A percentile compares a stretch with the other conserved stretches of the same genome.
These are phyloP conservation scores for Amoeboaphelidium protococcarum DNA, from an alignment of 371 early-diverging fungal genomes.

Conservation along the genomic window DNA sequence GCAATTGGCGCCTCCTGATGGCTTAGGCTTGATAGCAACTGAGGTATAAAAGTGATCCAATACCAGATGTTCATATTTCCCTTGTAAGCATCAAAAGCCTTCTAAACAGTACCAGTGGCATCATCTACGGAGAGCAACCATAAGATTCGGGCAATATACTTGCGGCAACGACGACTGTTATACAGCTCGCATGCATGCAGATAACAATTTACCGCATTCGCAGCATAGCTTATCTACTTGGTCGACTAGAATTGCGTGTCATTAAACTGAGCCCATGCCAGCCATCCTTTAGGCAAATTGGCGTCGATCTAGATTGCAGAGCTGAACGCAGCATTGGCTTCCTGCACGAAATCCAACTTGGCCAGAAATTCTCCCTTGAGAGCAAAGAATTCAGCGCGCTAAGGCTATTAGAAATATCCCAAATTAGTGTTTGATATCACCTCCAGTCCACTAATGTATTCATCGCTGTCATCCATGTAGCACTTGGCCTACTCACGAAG, in stretches of 20 bases:
- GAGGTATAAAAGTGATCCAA: slow-evolving; percentile 94
- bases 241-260: slow-evolving; percentile 65
- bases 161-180: slow-evolving; percentile 59
- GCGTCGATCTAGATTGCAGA: slow-evolving; percentile 76
- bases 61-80: slow-evolving; percentile 80
- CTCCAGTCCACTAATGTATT: slow-evolving; percentile 76
- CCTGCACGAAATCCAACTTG: slow-evolving; percentile 54
- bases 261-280: slow-evolving; percentile 86
- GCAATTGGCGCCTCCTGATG: slow-evolving; percentile 56
- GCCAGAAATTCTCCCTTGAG: slow-evolving; percentile 80
- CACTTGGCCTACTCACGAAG: slow-evolving; percentile 96
- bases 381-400: slow-evolving; percentile 94
- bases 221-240: slow-evolving; percentile 51
- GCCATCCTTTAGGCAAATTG: slow-evolving; percentile 77
- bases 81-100: slow-evolving; percentile 62
- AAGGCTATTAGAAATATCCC: slow-evolving; percentile 67
- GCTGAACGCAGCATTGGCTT: slow-evolving; percentile 81
- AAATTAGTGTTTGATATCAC: slow-evolving; percentile 95
- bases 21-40: slow-evolving; percentile 47
- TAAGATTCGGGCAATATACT: slow-evolving; percentile 65
- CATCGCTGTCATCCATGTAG: slow-evolving; percentile 42
- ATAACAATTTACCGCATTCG: slow-evolving; percentile 82
- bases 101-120: slow-evolving; percentile 34
- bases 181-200: slow-evolving; percentile 76
- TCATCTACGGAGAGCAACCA: slow-evolving; percentile 83